Evolutionary conservation across 768 basidiomycete species (phyloP).

Genomic region (Wakefieldia striispora): DNA sequence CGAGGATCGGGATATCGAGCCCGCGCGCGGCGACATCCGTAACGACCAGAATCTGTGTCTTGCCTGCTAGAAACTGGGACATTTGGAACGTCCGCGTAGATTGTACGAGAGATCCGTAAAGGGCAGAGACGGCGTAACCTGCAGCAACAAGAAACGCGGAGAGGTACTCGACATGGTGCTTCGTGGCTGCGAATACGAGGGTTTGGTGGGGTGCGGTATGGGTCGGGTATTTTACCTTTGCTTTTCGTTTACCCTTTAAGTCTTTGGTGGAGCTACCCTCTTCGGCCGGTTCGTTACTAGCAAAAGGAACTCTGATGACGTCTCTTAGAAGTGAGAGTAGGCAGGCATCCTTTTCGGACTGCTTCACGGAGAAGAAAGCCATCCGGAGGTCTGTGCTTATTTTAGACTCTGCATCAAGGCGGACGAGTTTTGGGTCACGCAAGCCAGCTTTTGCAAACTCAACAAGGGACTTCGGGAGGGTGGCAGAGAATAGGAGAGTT

Average conservation of each 20-base stretch:
- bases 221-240: slow-evolving; percentile 41
- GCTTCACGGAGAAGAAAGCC: slow-evolving; percentile 92
- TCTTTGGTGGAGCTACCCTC: slow-evolving; percentile 26
- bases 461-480: slow-evolving; percentile 90
- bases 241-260: slow-evolving; percentile 53
- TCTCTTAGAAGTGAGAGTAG: slow-evolving; percentile 82
- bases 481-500: slow-evolving; percentile 94
- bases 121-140: slow-evolving; percentile 88
- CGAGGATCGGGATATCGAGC: slow-evolving; percentile 94
- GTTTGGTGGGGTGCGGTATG: slow-evolving; percentile 84
- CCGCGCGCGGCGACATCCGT: slow-evolving; percentile 98
- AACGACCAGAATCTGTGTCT: slow-evolving; percentile 85
- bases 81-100: slow-evolving; percentile 85
- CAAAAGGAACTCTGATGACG: slow-evolving; percentile 78
- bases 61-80: slow-evolving; percentile 81
- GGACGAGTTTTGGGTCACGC: slow-evolving; percentile 88
- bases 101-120: slow-evolving; percentile 96
- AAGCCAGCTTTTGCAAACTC: slow-evolving; percentile 99
- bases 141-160: slow-evolving; percentile 70
- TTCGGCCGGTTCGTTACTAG: slow-evolving; percentile 27
- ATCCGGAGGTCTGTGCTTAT: slow-evolving; percentile 91
- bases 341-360: slow-evolving; percentile 92
- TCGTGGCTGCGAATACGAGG: slow-evolving; percentile 92
- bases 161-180: slow-evolving; percentile 98
- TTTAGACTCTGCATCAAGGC: slow-evolving; percentile 95